These are phyloP conservation scores for Pholiota adiposa DNA, from an alignment of 1,284 basidiomycete genomes.

Conservation along the genomic window DNA sequence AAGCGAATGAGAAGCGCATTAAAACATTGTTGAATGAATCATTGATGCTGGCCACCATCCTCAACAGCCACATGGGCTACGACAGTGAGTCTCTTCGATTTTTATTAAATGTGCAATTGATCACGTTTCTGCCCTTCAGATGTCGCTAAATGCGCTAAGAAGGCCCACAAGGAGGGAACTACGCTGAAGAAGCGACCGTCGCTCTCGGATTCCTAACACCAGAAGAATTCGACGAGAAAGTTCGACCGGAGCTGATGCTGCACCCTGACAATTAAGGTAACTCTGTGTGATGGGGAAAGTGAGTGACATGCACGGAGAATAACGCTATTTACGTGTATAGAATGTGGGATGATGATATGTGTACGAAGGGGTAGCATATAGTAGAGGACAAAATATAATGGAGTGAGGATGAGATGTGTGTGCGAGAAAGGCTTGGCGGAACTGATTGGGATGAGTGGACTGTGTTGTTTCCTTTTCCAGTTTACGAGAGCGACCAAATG, in stretches of 20 bases:
- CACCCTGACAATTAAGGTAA: slow-evolving; percentile 58
- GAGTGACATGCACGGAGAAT: slow-evolving; percentile 24
- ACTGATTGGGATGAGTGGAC: slow-evolving; percentile 18
- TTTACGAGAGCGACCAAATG: slow-evolving; percentile 33
- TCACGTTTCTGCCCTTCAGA: slow-evolving; percentile 50
- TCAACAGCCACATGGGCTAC: slow-evolving; percentile 93
- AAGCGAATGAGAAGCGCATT: slow-evolving; percentile 96
- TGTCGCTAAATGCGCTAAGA: slow-evolving; percentile 98
- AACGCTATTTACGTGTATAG: slow-evolving; percentile 27
- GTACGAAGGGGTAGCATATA: slow-evolving; percentile 14
- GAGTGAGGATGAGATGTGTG: slow-evolving; percentile 9
- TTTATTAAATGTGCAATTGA: slow-evolving; percentile 7
- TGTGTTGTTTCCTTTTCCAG: slow-evolving; percentile 35
- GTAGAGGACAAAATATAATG: slow-evolving; percentile 6
- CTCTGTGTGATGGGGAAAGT: slow-evolving; percentile 13
- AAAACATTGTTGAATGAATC: slow-evolving; percentile 90
- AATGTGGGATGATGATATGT: slow-evolving; percentile 22
- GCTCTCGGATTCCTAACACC: slow-evolving; percentile 84
- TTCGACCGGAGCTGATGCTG: slow-evolving; percentile 92
- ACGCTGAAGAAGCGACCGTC: slow-evolving; percentile 95
- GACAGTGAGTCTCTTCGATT: slow-evolving; percentile 71
- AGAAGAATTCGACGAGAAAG: slow-evolving; percentile 95
- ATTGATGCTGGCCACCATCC: slow-evolving; percentile 94
- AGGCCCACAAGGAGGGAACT: slow-evolving; percentile 97
- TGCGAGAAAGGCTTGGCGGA: slow-evolving; percentile 16